phyloP scores from a whole-genome alignment of 179 eudicot genomes.

The Spergularia azorica region DNA sequence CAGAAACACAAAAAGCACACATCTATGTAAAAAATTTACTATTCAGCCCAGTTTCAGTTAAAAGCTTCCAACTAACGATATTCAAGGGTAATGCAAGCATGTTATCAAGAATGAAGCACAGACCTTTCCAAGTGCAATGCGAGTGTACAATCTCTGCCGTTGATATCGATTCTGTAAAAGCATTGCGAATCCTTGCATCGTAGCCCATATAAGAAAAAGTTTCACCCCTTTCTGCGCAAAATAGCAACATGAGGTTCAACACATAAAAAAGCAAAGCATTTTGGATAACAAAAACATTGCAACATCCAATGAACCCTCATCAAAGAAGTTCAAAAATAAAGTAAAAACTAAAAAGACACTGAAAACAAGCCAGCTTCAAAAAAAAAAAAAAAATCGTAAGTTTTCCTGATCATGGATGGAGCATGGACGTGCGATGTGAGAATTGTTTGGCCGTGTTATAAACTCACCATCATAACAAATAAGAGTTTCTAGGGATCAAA shows the following conservation, averaged over 20 bases:
- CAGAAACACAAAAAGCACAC: not conserved
- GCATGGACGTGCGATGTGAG: too few species aligned
- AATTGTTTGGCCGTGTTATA: too few species aligned
- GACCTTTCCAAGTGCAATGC: constrained; percentile 98
- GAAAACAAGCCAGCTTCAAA: too few species aligned
- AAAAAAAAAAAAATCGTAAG: too few species aligned
- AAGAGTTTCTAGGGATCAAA: too few species aligned
- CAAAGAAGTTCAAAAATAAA: not conserved
- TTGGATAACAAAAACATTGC: too few species aligned
- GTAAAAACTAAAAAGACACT: too few species aligned
- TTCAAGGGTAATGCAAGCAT: not conserved
- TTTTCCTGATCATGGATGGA: too few species aligned
- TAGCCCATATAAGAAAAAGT: constrained; percentile 77
- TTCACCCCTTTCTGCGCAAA: constrained; percentile 77
- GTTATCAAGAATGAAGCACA: not conserved
- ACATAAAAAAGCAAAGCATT: not conserved
- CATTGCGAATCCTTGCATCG: constrained; percentile 95
- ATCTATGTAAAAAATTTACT: not conserved
- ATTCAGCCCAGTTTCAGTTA: not conserved
- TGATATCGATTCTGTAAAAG: constrained; percentile 94
- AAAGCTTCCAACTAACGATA: not conserved
- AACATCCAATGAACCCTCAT: not conserved
- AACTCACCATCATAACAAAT: too few species aligned
- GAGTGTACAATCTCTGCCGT: constrained; percentile 90
- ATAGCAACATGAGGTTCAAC: constrained; percentile 9